These are phyloP conservation scores for Emergomyces orientalis DNA, from an alignment of 2,329 filamentous ascomycete species.

Conservation along the genomic window DNA sequence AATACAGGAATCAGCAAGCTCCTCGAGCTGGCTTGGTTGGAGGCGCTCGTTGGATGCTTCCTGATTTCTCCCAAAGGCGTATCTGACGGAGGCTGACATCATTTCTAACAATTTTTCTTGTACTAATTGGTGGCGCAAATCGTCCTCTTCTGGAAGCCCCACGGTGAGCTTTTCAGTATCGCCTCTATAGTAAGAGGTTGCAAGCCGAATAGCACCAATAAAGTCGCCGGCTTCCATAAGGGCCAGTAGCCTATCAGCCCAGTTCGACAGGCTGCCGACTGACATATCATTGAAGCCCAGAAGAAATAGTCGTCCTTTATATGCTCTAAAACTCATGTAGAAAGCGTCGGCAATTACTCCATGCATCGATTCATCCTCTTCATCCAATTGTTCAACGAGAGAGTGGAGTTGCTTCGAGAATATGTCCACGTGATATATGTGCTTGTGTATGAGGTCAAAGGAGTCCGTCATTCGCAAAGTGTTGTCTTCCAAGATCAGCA, in stretches of 20 bases:
- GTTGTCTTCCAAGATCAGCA: slow-evolving; percentile 85
- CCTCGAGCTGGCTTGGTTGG: slow-evolving; percentile 55
- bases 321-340: slow-evolving; percentile 93
- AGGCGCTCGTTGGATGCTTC: slow-evolving; percentile 42
- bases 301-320: slow-evolving; percentile 87
- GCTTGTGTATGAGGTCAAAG: slow-evolving; percentile 82
- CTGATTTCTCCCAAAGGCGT: slow-evolving; percentile 62
- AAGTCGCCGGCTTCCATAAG: slow-evolving; percentile 97
- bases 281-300: slow-evolving; percentile 90
- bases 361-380: slow-evolving; percentile 81
- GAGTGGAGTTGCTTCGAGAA: slow-evolving; percentile 80
- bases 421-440: slow-evolving; percentile 83
- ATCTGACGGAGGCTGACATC: slow-evolving; percentile 82
- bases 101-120: slow-evolving; percentile 85
- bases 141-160: slow-evolving; percentile 76
- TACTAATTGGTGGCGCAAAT: slow-evolving; percentile 68
- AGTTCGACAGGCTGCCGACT: slow-evolving; percentile 87
- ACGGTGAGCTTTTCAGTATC: slow-evolving; percentile 91
- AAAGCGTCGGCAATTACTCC: slow-evolving; percentile 95
- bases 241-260: slow-evolving; percentile 86
- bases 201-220: slow-evolving; percentile 79
- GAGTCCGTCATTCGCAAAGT: slow-evolving; percentile 86
- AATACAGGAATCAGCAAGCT: slow-evolving; percentile 76
- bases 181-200: slow-evolving; percentile 84
- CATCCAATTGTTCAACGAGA: slow-evolving; percentile 79